Base-by-base conservation (phyloP, 140 eudicot species). In the Anethum foeniculum region DNA sequence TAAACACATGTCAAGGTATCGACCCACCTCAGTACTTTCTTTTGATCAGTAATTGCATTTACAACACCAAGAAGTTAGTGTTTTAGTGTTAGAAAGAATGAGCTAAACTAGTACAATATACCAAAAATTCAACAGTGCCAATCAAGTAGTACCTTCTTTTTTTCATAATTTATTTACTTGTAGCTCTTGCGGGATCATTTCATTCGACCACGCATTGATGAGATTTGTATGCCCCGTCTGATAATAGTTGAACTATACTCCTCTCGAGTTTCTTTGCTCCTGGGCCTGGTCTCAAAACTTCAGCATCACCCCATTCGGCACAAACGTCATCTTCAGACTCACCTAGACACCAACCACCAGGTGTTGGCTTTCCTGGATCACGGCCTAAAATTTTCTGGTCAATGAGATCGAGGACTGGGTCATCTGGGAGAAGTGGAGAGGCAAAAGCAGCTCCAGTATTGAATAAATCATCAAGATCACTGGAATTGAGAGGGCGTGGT, bases 331-430 rank as follows among this genome's bases (percentile, higher is more conserved):
- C 81, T 4, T 52, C 69, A 4, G 85, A 56, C 19, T 86, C 92
- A 46, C 96, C 98, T 75, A 95, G 85, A 84, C 99, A 95, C 99
- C 99, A 95, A 27, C 99, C 99, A 60, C 99, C 99, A 28, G 96
- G 97, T 44, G 91, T 91, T 48, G 91, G 91, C 60, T 87, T 88
- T 3, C 88, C 97, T 28, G 83, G 90, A 49, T 68, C 85, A 15
- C 97, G 88, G 60, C 84, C 81, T 46, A 95, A 82, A 68, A 95
- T 19, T 79, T 89, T 88, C 34, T 43, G 87, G 89, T 95, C 99
- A 12, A 95, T 90, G 5, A 47, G 91, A 86, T 93, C 96, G 51
- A 95, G 97, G 80, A 95, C 79, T 8, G 90, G 90, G 78, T 95
- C 97, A 51, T 89, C 79, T 12, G 38, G 80, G 41, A 73, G 82